Percentiles rank a stretch among this genome's conserved stretches.
These are phyloP conservation scores for Solioccasus polychromus DNA, from an alignment of 768 basidiomycete species.

Conservation along the genomic window DNA sequence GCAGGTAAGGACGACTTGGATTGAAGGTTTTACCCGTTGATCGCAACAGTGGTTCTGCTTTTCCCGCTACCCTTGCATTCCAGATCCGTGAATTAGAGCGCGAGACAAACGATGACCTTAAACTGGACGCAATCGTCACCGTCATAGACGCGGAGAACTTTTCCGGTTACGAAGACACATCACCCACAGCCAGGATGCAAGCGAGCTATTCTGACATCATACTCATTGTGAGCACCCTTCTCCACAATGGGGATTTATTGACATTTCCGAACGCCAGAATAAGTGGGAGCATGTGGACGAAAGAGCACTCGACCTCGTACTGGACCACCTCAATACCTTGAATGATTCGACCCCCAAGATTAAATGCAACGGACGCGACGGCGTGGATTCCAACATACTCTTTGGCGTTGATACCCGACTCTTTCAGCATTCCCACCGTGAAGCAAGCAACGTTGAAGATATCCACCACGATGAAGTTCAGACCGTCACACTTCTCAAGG, in stretches of 20 bases:
- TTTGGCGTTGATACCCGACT: conserved; percentile 91
- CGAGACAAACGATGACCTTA: conserved; percentile 70
- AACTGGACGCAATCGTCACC: conserved; percentile 87
- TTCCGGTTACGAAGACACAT: conserved; percentile 87
- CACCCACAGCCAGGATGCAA: conserved; percentile 89
- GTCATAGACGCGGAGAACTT: conserved; percentile 93
- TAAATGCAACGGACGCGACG: conserved; percentile 56
- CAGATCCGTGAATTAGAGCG: conserved; percentile 89
- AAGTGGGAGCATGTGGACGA: conserved; percentile 89
- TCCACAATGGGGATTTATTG: conserved; percentile 1
- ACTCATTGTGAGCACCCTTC: conserved; percentile 57
- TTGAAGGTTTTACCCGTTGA: background rate
- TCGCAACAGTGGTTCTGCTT: conserved; percentile 76
- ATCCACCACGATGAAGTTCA: conserved; percentile 84
- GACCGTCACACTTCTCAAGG: conserved; percentile 62
- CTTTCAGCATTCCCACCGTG: conserved; percentile 37
- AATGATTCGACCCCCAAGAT: conserved; percentile 91
- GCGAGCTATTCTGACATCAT: conserved; percentile 95
- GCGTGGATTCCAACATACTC: conserved; percentile 74
- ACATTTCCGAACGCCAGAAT: conserved; percentile 46
- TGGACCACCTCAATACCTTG: conserved; percentile 85
- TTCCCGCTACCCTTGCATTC: conserved; percentile 92
- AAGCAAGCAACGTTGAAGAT: conserved; percentile 7
- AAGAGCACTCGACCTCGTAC: conserved; percentile 71
- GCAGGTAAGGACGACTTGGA: conserved; percentile 57